Conservation (phyloP, 1,139 yeast species). For the Magnusiomyces sp. region DNA sequence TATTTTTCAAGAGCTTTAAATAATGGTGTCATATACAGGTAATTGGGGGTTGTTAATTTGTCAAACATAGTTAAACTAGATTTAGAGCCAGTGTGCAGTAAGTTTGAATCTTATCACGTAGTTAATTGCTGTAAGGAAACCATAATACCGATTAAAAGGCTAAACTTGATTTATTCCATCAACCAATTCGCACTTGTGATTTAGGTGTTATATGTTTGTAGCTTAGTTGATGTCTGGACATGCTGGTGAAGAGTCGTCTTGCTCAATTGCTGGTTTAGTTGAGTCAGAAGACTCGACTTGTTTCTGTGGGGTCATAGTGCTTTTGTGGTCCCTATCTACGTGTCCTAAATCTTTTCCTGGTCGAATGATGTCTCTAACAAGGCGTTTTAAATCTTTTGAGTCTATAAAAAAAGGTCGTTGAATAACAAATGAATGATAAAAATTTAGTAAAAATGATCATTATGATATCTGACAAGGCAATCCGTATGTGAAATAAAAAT, state of each 20-base stretch:
- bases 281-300: background rate
- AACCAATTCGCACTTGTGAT: background rate
- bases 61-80: too few relatives aligned
- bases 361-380: conserved; percentile 41
- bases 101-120: too few relatives aligned
- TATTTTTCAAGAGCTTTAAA: too few relatives aligned
- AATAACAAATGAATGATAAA: background rate
- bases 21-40: too few relatives aligned
- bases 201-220: background rate
- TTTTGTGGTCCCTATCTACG: conserved; percentile 26
- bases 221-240: background rate
- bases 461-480: too few relatives aligned
- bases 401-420: conserved; percentile 27
- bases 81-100: too few relatives aligned
- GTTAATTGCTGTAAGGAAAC: too few relatives aligned
- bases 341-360: conserved; percentile 44
- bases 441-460: background rate
- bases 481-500: too few relatives aligned
- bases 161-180: too few relatives aligned
- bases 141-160: too few relatives aligned
- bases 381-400: conserved; percentile 49
- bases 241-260: background rate
- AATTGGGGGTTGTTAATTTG: too few relatives aligned
- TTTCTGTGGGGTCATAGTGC: background rate
- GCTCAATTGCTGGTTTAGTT: background rate